Percentiles rank a stretch among this genome's conserved stretches.
These are phyloP conservation scores for Centella asiatica DNA, from an alignment of 129 eudicot species.

Conservation along the genomic window DNA sequence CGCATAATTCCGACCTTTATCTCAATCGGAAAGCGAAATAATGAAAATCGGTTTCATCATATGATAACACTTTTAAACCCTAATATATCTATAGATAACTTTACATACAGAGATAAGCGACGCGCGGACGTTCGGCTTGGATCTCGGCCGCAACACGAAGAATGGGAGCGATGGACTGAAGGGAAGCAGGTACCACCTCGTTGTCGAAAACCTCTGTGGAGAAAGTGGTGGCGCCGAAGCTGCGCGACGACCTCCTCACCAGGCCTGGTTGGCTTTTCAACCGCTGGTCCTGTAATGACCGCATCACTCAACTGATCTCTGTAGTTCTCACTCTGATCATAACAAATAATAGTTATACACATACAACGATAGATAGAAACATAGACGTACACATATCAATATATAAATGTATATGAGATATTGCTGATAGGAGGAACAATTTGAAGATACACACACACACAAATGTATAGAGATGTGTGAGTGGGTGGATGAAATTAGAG, in stretches of 20 bases:
- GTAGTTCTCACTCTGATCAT: no score
- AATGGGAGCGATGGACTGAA: slow-evolving; percentile 79
- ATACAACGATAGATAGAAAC: no score
- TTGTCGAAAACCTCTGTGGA: slow-evolving; percentile 89
- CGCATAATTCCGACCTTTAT: slow-evolving; percentile 79
- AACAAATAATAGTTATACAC: no score
- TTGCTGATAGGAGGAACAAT: no score
- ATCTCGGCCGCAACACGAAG: slow-evolving; percentile 90
- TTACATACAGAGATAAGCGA: slow-evolving; percentile 76
- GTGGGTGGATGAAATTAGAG: no score
- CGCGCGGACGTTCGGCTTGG: slow-evolving; percentile 75
- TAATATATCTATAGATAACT: neutral
- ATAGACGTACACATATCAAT: no score
- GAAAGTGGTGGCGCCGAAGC: slow-evolving; percentile 77
- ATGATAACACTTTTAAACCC: neutral
- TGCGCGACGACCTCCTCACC: slow-evolving; percentile 67
- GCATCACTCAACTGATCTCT: no score
- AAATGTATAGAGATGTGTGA: no score
- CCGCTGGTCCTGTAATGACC: no score
- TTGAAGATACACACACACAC: no score
- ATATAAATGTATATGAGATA: no score
- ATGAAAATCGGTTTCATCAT: neutral
- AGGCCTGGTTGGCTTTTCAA: slow-evolving; percentile 13
- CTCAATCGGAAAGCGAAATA: neutral
- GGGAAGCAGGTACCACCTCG: slow-evolving; percentile 92